Evolutionary conservation across 441 rosid species (phyloP).

Genomic region (Hura crepitans): DNA sequence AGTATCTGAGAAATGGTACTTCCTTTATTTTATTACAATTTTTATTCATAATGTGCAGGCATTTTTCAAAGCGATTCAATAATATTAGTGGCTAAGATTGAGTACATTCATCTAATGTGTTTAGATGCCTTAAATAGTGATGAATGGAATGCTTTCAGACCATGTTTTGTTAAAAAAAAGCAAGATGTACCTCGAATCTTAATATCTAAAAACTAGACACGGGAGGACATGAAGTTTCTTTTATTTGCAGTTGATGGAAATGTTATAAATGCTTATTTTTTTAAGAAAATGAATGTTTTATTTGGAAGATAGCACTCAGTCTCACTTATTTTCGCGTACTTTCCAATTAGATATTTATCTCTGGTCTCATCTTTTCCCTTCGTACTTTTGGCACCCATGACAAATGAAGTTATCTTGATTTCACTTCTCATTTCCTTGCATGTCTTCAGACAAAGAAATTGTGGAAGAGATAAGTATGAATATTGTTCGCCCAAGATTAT

Average conservation of each 20-base stretch:
- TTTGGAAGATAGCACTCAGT: neutral
- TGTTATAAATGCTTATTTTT: neutral
- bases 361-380: neutral
- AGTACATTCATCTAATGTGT: no score
- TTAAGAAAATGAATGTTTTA: no score
- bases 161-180: neutral
- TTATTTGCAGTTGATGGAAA: neutral
- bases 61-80: no score
- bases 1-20: slow-evolving; percentile 79
- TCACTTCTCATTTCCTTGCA: neutral
- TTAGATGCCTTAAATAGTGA: neutral
- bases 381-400: neutral
- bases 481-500: neutral
- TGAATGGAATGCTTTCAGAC: neutral
- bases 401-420: neutral
- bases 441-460: neutral
- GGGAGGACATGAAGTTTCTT: neutral
- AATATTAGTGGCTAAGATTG: neutral
- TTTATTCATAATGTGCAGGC: neutral
- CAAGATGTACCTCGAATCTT: neutral
- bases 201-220: neutral
- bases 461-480: neutral
- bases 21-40: slow-evolving; percentile 13
- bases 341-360: neutral
- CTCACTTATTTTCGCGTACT: neutral